Percentiles rank a stretch among this genome's conserved stretches.
Evolutionary conservation across 345 rosid genomes (phyloP).

Genomic region (Eucalyptus coolabah): DNA sequence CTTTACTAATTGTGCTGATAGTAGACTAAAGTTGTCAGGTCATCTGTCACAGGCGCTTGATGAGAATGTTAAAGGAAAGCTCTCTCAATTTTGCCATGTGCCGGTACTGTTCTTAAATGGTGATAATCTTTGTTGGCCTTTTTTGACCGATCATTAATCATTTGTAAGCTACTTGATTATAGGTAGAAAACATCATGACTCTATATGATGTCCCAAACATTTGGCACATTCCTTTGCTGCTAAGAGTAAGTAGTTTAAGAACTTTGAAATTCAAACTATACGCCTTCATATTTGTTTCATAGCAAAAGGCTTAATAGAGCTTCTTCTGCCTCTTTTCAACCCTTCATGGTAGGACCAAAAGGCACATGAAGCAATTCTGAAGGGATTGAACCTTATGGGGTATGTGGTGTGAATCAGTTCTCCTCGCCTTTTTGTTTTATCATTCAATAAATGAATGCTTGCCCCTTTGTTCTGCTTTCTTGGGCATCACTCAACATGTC

Average conservation of each 20-base stretch:
- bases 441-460: background rate
- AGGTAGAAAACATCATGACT: constrained; percentile 73
- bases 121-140: background rate
- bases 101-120: constrained; percentile 25
- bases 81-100: constrained; percentile 88
- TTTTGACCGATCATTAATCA: background rate
- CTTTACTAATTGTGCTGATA: background rate
- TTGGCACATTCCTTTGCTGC: constrained; percentile 90
- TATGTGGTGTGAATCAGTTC: constrained; percentile 2
- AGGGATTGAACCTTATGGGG: constrained; percentile 65
- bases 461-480: background rate
- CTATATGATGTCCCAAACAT: constrained; percentile 92
- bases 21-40: constrained; percentile 1
- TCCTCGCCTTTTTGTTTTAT: background rate
- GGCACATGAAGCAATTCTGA: constrained; percentile 82
- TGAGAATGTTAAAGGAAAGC: constrained; percentile 69
- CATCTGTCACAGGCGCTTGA: constrained; percentile 56
- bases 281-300: background rate
- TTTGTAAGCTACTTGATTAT: background rate
- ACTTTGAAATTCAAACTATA: background rate
- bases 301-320: background rate
- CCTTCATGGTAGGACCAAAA: constrained; percentile 64
- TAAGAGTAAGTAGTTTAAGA: constrained; percentile 40
- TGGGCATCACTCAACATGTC: background rate
- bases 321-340: background rate